Percentiles rank a stretch among this genome's conserved stretches.
Conservation (phyloP, 176 grass and related monocot species). For the Melocanna baccifera region DNA sequence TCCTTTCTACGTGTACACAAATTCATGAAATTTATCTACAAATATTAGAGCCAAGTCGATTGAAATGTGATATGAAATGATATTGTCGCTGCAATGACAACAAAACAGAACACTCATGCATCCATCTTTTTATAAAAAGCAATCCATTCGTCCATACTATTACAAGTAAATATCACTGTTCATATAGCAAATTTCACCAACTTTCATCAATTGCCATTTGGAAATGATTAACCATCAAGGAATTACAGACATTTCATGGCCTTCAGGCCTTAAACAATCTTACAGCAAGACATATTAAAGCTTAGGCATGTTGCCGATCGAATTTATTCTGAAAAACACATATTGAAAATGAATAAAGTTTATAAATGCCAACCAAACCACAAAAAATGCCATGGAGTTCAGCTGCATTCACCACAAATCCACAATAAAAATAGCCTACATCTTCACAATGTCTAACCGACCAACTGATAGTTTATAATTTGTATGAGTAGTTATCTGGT, state of each 20-base stretch:
- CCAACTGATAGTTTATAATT: neutral
- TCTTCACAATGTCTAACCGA: neutral
- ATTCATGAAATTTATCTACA: too few relatives aligned
- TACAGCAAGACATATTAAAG: neutral
- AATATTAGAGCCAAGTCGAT: too few relatives aligned
- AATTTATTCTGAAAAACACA: neutral
- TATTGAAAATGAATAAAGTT: neutral
- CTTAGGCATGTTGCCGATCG: neutral
- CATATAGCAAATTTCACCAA: too few relatives aligned
- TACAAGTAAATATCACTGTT: too few relatives aligned
- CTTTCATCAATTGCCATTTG: neutral
- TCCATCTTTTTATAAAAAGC: too few relatives aligned
- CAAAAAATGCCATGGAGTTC: neutral
- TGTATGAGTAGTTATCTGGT: neutral
- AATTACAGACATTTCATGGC: neutral
- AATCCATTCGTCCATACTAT: too few relatives aligned
- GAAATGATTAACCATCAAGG: neutral
- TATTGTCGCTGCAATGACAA: too few relatives aligned
- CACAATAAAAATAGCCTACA: neutral
- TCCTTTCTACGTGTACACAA: too few relatives aligned
- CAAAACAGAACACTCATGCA: too few relatives aligned
- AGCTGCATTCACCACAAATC: neutral
- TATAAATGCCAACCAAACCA: neutral
- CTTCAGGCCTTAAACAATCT: conserved; percentile 18
- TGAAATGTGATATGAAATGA: too few relatives aligned